Evolutionary conservation across 2,329 filamentous ascomycete species (phyloP), one percentile per base, ranked within the genome.

Genomic region (Colletotrichum phormii): DNA sequence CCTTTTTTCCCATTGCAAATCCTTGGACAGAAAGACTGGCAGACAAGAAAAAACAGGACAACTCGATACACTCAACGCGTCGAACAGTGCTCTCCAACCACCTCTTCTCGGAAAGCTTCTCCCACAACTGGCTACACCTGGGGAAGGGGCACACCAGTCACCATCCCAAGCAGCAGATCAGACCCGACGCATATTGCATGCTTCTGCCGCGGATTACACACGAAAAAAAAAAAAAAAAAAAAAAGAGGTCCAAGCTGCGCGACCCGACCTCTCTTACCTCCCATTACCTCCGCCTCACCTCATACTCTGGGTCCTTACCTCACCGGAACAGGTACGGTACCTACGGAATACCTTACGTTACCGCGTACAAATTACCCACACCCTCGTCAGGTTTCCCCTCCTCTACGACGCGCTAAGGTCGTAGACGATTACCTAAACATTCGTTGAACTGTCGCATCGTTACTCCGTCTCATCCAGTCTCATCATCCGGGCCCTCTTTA

Each of bases 331-430:
- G 53, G 54, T 57, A 37, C 61, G 63, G 57, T 70, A 70, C 70
- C 37, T 70, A 22, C 70, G 65, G 69, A 37, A 33, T 37, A 72
- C 70, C 65, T 72, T 71, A 61, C 71, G 60, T 72, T 72, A 70
- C 66, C 66, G 35, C 66, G 66, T 64, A 59, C 53, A 60, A 15
- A 64, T 55, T 71, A 59, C 61, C 71, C 71, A 72, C 66, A 72
- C 54, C 64, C 66, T 65, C 60, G 55, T 65, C 66, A 72, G 71
- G 67, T 65, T 64, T 73, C 71, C 71, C 71, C 71, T 71, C 71
- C 71, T 58, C 71, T 64, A 65, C 71, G 71, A 71, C 71, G 66
- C 71, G 71, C 71, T 73, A 73, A 57, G 71, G 71, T 65, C 71
- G 60, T 61, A 70, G 46, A 61, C 71, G 71, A 71, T 73, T 73